Evolutionary conservation across 768 basidiomycete genomes (phyloP), one percentile per base, ranked within the genome.

Genomic region (Pleurotus platypus): DNA sequence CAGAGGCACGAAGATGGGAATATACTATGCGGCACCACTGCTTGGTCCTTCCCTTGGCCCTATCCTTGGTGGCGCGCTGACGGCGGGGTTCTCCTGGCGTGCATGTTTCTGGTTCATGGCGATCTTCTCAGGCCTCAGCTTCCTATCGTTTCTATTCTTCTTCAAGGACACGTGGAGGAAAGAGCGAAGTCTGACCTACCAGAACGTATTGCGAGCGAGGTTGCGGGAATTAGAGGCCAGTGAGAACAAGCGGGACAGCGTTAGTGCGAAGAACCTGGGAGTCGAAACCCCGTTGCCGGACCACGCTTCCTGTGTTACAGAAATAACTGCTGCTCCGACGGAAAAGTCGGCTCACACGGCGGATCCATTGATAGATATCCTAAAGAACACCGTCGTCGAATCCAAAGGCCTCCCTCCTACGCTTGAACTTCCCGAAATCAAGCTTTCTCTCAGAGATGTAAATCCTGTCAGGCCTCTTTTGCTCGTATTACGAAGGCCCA

Each of bases 161-260:
- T 90, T 94, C 74, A 82, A 81, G 57, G 92, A 95, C 64, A 92
- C 92, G 0, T 95, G 90, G 72, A 81, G 92, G 15, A 74, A 79
- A 55, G 90, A 94, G 64, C 86, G 94, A 45, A 94, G 92, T 55
- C 70, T 89, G 20, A 82, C 84, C 2, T 96, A 94, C 68, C 89
- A 90, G 66, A 76, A 77, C 38, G 84, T 85, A 0, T 71, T 76
- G 47, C 75, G 78, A 15, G 56, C 73, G 4, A 69, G 68, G 43
- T 65, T 67, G 9, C 55, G 55, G 30, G 61, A 60, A 38, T 16
- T 24, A 13, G 53, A 40, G 18, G 11, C 39, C 13, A 39, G 24
- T 9, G 35, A 37, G 12, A 73, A 79, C 53, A 90, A 94, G 64
- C 85, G 93, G 46, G 94, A 91, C 55, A 70, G 93, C 45, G 94